phyloP scores from a whole-genome alignment of 371 early-diverging fungal genomes.

The Lichtheimia ramosa region DNA sequence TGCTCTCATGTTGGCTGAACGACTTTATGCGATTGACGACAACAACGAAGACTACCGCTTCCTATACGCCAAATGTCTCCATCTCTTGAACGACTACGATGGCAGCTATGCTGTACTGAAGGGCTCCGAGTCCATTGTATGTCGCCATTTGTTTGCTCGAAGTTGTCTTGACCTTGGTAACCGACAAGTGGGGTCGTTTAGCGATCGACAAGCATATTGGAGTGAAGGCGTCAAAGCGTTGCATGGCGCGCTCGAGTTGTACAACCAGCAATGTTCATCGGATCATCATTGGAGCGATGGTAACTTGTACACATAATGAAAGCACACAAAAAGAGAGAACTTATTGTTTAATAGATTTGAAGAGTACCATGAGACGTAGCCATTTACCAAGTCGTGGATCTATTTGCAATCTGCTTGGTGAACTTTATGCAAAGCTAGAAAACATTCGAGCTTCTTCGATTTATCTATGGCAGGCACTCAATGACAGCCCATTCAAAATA shows the following conservation, averaged over 20 bases:
- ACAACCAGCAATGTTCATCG: constrained; percentile 7
- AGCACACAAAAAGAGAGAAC: not conserved
- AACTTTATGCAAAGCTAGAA: constrained; percentile 35
- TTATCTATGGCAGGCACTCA: constrained; percentile 20
- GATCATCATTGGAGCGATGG: constrained; percentile 46
- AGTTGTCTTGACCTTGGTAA: constrained; percentile 50
- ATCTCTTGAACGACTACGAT: constrained; percentile 31
- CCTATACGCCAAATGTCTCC: constrained; percentile 44
- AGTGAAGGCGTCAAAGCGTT: constrained; percentile 47
- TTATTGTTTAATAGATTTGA: constrained; percentile 30
- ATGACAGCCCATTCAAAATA: constrained; percentile 33
- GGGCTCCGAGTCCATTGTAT: constrained; percentile 21
- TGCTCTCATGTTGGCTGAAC: constrained; percentile 47
- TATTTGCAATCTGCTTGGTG: constrained; percentile 32
- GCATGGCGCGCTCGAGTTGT: constrained; percentile 20
- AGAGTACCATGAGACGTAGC: constrained; percentile 24
- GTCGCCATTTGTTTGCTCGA: constrained; percentile 43
- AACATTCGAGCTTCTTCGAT: constrained; percentile 29
- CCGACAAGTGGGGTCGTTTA: constrained; percentile 31
- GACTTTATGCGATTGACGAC: constrained; percentile 46
- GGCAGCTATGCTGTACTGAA: constrained; percentile 34
- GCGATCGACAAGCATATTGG: constrained; percentile 39
- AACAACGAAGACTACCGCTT: constrained; percentile 34
- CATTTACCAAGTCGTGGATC: constrained; percentile 36
- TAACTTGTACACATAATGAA: constrained; percentile 12